Base-by-base conservation (phyloP, 1,284 basidiomycete species). In the Fomitopsis pinicola region DNA sequence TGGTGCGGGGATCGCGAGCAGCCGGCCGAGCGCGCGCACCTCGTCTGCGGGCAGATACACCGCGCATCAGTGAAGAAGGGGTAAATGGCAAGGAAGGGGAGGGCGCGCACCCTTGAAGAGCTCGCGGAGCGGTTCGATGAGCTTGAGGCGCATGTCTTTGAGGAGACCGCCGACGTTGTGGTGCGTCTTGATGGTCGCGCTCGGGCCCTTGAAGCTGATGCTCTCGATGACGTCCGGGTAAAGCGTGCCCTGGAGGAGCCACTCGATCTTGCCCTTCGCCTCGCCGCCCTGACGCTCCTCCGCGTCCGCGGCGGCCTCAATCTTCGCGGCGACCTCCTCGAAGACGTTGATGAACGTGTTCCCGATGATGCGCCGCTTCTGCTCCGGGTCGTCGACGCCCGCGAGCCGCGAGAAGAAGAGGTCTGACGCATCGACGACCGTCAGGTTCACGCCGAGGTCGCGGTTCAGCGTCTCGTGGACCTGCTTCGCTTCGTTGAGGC, bases 171-270 rank as follows among this genome's bases (percentile, higher is more conserved):
- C 97, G 65, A 99, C 97, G 70, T 99, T 99, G 77, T 99, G 97
- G 75, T 99, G 97, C 9, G 97, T 98, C 84, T 99, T 99, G 82
- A 99, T 99, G 17, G 97, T 99, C 52, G 97, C 97, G 67, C 92
- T 95, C 1, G 97, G 97, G 3, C 97, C 97, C 78, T 99, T 99
- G 88, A 99, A 99, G 77, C 92, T 95, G 80, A 99, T 98, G 71
- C 91, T 95, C 81, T 99, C 97, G 73, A 99, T 99, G 53, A 99
- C 97, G 73, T 99, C 97, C 2, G 97, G 97, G 77, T 99, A 99
- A 10, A 99, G 85, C 0, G 97, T 99, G n/a, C 97, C 97, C 76
- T 98, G 97, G 33, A 99, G 78, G 58, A 99, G 77, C 93, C 94
- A 99, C 75, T 99, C 97, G 58, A 99, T 95, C 72, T 91, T 89